Percentiles rank a stretch among this genome's conserved stretches.
Conservation (phyloP, 2,329 filamentous ascomycete genomes). For the Diaporthe helianthi region DNA sequence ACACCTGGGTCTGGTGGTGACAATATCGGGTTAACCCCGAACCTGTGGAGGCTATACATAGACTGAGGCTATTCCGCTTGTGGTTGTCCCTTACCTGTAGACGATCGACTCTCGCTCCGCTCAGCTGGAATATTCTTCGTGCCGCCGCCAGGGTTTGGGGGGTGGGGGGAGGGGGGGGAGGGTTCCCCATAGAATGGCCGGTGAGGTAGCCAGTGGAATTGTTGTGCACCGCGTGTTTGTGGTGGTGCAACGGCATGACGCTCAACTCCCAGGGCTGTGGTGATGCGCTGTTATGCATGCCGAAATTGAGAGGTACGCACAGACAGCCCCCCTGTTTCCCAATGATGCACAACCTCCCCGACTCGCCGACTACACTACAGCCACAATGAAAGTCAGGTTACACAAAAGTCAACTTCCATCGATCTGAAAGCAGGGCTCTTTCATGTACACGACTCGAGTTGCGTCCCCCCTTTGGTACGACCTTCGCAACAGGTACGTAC, state of each 20-base stretch:
- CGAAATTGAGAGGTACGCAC: slow-evolving; percentile 13
- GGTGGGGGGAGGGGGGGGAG: no score
- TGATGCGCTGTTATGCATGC: slow-evolving; percentile 25
- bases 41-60: slow-evolving; percentile 26
- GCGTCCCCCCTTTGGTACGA: slow-evolving; percentile 21
- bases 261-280: slow-evolving; percentile 19
- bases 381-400: slow-evolving; percentile 27
- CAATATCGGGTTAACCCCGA: slow-evolving; percentile 7
- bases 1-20: not conserved
- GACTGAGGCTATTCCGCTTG: slow-evolving; percentile 14
- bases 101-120: slow-evolving; percentile 1
- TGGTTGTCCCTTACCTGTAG: slow-evolving; percentile 4
- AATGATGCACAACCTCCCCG: slow-evolving; percentile 29
- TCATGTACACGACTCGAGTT: slow-evolving; percentile 15
- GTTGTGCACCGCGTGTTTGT: slow-evolving; percentile 7
- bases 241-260: slow-evolving; percentile 30
- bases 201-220: slow-evolving; percentile 6
- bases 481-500: slow-evolving; percentile 23
- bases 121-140: slow-evolving; percentile 24
- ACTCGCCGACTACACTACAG: slow-evolving; percentile 33
- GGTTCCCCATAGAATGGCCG: not conserved
- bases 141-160: not conserved
- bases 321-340: slow-evolving; percentile 8
- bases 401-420: slow-evolving; percentile 19
- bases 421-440: slow-evolving; percentile 5